Base-by-base conservation (phyloP, 108 stramenopile species). In the Nitzschia sp. region DNA sequence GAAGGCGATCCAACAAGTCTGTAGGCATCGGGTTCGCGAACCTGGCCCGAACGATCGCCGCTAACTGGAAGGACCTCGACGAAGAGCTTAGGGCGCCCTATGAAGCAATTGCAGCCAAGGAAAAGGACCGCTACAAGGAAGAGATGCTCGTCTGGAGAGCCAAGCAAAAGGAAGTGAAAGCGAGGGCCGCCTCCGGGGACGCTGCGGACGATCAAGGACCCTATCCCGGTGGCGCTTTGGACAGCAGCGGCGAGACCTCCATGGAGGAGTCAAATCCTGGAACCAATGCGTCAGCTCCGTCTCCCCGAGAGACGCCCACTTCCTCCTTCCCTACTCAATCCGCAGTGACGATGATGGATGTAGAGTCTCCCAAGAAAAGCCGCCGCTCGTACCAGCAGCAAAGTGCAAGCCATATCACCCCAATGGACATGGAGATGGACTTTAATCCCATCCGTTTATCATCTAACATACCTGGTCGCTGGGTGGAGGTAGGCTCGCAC, bases 31-130 rank as follows among this genome's bases (percentile, higher is more conserved):
- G 76, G 2, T 91, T 88, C 69, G 85, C 77, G 2, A 82, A 77
- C 32, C 50, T 92, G 26, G 87, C 88, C 11, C 80, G 84, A 69
- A 78, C 71, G 3, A 84, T 89, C 28, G 80, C 73, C 27, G 73
- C 69, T 41, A 75, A 80, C 27, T 92, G 91, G 91, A 83, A 84
- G 62, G 48, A 50, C 13, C 62, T 87, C 44, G 53, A 64, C 13
- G 69, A 71, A n/a, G 66, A 58, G 6, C 60, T 38, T 23, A 72
- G 72, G 21, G 74, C 71, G 22, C 77, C 73, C n/a, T 92, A 73
- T 54, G 69, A 74, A 19, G 56, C 78, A 1, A 48, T 31, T 19
- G 83, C 79, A 25, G 73, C 75, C 17, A 45, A 5, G 0, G 76
- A 83, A 3, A 83, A 83, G 67, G 65, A 45, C 2, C 63, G 72